Evolutionary conservation across 305 asterid genomes (phyloP).

Genomic region (Rubia peregrina): DNA sequence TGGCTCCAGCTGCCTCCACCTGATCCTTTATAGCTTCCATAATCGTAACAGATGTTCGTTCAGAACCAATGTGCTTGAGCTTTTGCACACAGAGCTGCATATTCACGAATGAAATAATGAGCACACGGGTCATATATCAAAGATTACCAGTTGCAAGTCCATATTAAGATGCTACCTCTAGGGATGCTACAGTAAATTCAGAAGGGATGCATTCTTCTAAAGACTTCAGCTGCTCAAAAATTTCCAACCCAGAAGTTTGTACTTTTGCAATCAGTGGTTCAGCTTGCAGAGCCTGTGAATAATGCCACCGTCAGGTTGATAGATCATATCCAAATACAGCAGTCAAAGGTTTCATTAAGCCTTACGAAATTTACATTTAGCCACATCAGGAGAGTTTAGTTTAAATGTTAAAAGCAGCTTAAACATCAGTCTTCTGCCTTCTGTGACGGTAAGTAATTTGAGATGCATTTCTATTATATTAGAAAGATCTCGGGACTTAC

Average conservation of each 20-base stretch:
- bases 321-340: neutral
- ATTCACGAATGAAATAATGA: slow-evolving; percentile 1
- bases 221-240: slow-evolving; percentile 50
- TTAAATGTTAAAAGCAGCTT: slow-evolving; percentile 4
- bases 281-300: slow-evolving; percentile 35
- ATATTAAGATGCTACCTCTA: slow-evolving; percentile 46
- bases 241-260: slow-evolving; percentile 29
- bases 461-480: slow-evolving; percentile 10
- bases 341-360: neutral
- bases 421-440: neutral
- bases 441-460: slow-evolving; percentile 9
- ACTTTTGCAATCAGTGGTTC: slow-evolving; percentile 33
- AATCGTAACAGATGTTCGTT: slow-evolving; percentile 44
- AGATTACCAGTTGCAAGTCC: neutral
- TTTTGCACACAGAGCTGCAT: slow-evolving; percentile 51
- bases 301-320: slow-evolving; percentile 24
- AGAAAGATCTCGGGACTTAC: slow-evolving; percentile 39
- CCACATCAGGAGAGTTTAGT: neutral
- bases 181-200: slow-evolving; percentile 49
- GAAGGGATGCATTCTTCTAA: slow-evolving; percentile 33
- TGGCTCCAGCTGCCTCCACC: slow-evolving; percentile 61
- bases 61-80: slow-evolving; percentile 50
- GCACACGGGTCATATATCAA: neutral
- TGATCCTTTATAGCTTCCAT: slow-evolving; percentile 55
- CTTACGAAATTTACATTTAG: neutral